A percentile compares a stretch with the other conserved stretches of the same genome.
These are phyloP conservation scores for Gastroboletus turbinatus DNA, from an alignment of 1,284 basidiomycete species.

Conservation along the genomic window DNA sequence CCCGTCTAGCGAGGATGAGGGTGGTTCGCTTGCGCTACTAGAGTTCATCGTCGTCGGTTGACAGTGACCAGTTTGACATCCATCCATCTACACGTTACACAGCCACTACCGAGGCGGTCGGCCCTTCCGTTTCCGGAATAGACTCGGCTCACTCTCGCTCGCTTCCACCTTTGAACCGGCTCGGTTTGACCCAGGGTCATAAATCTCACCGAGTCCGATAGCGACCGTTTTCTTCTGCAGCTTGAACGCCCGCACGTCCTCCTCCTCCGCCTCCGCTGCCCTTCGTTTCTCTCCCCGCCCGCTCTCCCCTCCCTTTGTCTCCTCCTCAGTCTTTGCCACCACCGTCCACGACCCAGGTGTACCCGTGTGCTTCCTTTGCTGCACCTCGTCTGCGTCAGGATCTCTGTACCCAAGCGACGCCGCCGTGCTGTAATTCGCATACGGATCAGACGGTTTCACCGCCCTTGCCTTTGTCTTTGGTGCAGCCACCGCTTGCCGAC, in stretches of 20 bases:
- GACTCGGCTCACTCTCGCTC: constrained; percentile 8
- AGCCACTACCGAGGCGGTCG: neutral
- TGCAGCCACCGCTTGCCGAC: constrained; percentile 29
- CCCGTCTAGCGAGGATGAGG: constrained; percentile 1
- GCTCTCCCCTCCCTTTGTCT: constrained; percentile 33
- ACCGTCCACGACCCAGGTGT: constrained; percentile 85
- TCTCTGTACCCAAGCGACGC: constrained; percentile 78
- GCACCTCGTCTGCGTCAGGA: constrained; percentile 67
- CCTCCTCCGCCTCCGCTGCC: constrained; percentile 17
- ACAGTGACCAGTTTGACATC: too few species aligned
- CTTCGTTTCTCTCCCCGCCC: constrained; percentile 15
- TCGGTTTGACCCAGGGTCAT: constrained; percentile 54
- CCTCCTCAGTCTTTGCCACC: constrained; percentile 21
- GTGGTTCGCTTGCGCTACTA: neutral
- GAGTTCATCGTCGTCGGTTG: constrained; percentile 8
- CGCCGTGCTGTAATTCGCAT: constrained; percentile 84
- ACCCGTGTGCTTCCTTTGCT: constrained; percentile 63
- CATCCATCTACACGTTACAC: neutral
- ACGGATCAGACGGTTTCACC: constrained; percentile 65
- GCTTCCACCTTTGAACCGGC: constrained; percentile 3
- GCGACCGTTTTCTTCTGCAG: constrained; percentile 57
- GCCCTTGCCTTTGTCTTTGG: constrained; percentile 40
- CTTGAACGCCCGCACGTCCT: constrained; percentile 64
- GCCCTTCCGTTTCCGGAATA: constrained; percentile 25
- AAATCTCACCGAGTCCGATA: constrained; percentile 64